Evolutionary conservation across 805 yeast genomes (phyloP).

Genomic region (Metschnikowia peoriensis): DNA sequence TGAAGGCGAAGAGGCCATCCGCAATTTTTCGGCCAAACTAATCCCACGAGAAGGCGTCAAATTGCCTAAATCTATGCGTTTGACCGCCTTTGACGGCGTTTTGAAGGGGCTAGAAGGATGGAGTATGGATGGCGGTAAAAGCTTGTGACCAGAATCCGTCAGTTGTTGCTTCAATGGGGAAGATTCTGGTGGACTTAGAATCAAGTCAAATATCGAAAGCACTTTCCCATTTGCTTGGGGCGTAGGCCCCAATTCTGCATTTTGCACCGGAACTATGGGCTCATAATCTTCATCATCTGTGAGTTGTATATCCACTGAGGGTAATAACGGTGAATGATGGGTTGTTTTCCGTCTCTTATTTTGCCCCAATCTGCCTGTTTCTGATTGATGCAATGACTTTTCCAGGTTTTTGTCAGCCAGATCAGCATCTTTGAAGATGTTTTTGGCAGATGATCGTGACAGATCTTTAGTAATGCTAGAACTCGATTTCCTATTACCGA

Average conservation of each 20-base stretch:
- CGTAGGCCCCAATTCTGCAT: conserved; percentile 71
- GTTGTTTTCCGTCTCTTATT: too few relatives aligned
- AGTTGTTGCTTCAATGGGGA: conserved; percentile 31
- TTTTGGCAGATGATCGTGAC: neutral
- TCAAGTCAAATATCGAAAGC: conserved; percentile 65
- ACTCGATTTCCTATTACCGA: neutral
- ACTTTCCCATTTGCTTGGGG: conserved; percentile 83
- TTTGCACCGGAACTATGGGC: conserved; percentile 6
- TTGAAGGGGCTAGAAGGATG: conserved; percentile 23
- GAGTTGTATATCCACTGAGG: conserved; percentile 6
- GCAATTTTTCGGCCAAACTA: conserved; percentile 11
- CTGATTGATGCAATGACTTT: neutral
- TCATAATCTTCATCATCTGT: conserved; percentile 17
- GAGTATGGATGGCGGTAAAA: neutral
- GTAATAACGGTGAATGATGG: neutral
- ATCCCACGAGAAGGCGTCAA: conserved; percentile 17
- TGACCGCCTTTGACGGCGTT: conserved; percentile 33
- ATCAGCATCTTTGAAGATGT: neutral
- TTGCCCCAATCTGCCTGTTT: neutral
- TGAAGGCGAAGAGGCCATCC: conserved; percentile 12
- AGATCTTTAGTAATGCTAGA: neutral
- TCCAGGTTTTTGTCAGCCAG: neutral
- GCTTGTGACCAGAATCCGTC: neutral
- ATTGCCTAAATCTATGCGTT: conserved; percentile 14
- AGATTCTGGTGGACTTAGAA: conserved; percentile 43